phyloP scores from a whole-genome alignment of 305 asterid species.

The Euphrasia arctica region DNA sequence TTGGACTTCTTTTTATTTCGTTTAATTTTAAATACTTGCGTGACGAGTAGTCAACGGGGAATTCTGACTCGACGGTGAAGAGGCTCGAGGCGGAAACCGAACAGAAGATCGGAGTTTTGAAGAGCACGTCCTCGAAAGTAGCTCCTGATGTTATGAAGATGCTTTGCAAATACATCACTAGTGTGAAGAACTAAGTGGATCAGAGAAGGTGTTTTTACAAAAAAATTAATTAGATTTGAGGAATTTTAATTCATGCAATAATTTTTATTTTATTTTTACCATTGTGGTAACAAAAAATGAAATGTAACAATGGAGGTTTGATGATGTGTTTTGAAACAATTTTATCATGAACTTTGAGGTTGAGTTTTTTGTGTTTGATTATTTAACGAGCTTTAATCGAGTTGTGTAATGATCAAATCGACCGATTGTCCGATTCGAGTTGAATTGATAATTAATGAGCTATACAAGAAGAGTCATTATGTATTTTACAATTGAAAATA shows the following conservation, averaged over 20 bases:
- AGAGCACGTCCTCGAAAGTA: conserved; percentile 42
- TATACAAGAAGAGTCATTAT: too few relatives aligned
- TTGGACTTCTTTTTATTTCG: too few relatives aligned
- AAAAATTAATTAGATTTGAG: not conserved
- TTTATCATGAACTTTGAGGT: too few relatives aligned
- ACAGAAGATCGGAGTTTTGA: conserved; percentile 11
- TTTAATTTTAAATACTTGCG: too few relatives aligned
- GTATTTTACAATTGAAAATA: too few relatives aligned
- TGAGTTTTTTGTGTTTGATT: too few relatives aligned
- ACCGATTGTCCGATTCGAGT: too few relatives aligned
- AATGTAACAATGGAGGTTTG: not conserved
- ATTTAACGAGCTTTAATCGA: too few relatives aligned
- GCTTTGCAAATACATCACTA: conserved; percentile 49
- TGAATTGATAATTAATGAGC: too few relatives aligned
- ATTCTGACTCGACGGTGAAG: not conserved
- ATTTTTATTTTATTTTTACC: not conserved
- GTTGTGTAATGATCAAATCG: too few relatives aligned
- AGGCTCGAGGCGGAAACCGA: not conserved
- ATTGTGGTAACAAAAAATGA: not conserved
- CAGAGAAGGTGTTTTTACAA: not conserved
- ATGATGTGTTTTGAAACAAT: not conserved
- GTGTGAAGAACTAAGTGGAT: conserved; percentile 25
- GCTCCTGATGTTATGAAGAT: conserved; percentile 53
- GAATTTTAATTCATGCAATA: not conserved
- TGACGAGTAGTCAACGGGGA: not conserved